Evolutionary conservation across 1,284 basidiomycete genomes (phyloP).

Genomic region (Ustilago sp.): DNA sequence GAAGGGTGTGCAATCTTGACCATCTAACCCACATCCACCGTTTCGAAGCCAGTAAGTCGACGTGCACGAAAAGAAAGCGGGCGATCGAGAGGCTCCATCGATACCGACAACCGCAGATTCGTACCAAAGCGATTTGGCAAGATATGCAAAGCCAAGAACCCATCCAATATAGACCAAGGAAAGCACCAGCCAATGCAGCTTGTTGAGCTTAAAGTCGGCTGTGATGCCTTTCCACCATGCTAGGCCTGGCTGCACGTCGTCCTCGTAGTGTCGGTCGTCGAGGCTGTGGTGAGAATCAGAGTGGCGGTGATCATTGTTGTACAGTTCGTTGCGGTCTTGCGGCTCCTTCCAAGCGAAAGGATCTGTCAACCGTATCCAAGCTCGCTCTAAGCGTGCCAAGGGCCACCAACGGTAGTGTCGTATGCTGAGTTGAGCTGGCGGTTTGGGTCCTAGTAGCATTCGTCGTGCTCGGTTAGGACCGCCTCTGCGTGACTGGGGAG

Average conservation of each 20-base stretch:
- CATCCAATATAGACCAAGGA: conserved; percentile 53
- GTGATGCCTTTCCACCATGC: conserved; percentile 36
- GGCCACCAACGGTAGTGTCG: conserved; percentile 67
- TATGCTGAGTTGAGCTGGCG: conserved; percentile 32
- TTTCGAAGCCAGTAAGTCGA: conserved; percentile 68
- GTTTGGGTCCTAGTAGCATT: conserved; percentile 48
- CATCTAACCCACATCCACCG: conserved; percentile 78
- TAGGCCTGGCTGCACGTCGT: conserved; percentile 14
- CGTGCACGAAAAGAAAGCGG: conserved; percentile 54
- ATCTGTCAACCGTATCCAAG: conserved; percentile 46
- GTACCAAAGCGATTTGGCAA: conserved; percentile 61
- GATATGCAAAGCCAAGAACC: conserved; percentile 58
- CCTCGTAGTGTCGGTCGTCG: conserved; percentile 4
- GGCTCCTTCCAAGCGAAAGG: conserved; percentile 55
- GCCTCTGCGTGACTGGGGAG: neutral
- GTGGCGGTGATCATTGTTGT: neutral
- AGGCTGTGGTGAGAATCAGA: conserved; percentile 6
- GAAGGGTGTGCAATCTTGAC: conserved; percentile 78
- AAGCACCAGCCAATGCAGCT: conserved; percentile 58
- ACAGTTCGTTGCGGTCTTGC: neutral
- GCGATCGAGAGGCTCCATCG: conserved; percentile 25
- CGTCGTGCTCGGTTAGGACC: neutral
- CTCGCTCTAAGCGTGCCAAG: conserved; percentile 41
- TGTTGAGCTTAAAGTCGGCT: conserved; percentile 46
- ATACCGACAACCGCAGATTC: conserved; percentile 28